These are phyloP conservation scores for Pelargonium cotyledonis DNA, from an alignment of 441 rosid genomes.

Conservation along the genomic window DNA sequence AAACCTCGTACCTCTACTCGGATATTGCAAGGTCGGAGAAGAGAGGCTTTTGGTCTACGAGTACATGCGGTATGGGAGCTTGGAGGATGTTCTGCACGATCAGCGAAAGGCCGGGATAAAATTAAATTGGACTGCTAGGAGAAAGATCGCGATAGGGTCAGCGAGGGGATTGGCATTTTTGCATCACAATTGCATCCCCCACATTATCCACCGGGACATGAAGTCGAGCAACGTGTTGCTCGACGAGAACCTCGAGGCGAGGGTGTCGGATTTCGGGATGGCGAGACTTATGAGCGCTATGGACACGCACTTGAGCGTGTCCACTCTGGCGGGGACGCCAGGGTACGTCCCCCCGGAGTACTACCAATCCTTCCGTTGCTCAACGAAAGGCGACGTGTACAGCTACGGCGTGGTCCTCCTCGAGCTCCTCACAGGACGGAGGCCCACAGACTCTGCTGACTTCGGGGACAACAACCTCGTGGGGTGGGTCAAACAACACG, in stretches of 20 bases:
- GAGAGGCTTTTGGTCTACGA: slow-evolving; percentile 88
- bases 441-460: slow-evolving; percentile 90
- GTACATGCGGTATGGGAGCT: slow-evolving; percentile 83
- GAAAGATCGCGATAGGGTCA: slow-evolving; percentile 84
- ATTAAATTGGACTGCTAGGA: slow-evolving; percentile 72
- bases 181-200: slow-evolving; percentile 95
- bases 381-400: slow-evolving; percentile 87
- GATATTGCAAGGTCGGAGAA: slow-evolving; percentile 87
- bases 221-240: slow-evolving; percentile 84
- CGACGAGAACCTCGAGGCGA: slow-evolving; percentile 81
- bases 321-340: slow-evolving; percentile 96
- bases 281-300: slow-evolving; percentile 89
- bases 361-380: slow-evolving; percentile 92
- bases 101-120: slow-evolving; percentile 41
- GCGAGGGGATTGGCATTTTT: slow-evolving; percentile 86
- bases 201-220: slow-evolving; percentile 92
- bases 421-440: slow-evolving; percentile 78
- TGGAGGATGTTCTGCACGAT: slow-evolving; percentile 87
- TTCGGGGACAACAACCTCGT: slow-evolving; percentile 94
- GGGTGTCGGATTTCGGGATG: slow-evolving; percentile 96
- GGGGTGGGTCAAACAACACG: slow-evolving; percentile 92
- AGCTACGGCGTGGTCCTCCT: slow-evolving; percentile 78
- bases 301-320: slow-evolving; percentile 89
- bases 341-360: slow-evolving; percentile 95
- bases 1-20: slow-evolving; percentile 81